Conservation (phyloP, 306 rosid species). For the Malus orientalis region DNA sequence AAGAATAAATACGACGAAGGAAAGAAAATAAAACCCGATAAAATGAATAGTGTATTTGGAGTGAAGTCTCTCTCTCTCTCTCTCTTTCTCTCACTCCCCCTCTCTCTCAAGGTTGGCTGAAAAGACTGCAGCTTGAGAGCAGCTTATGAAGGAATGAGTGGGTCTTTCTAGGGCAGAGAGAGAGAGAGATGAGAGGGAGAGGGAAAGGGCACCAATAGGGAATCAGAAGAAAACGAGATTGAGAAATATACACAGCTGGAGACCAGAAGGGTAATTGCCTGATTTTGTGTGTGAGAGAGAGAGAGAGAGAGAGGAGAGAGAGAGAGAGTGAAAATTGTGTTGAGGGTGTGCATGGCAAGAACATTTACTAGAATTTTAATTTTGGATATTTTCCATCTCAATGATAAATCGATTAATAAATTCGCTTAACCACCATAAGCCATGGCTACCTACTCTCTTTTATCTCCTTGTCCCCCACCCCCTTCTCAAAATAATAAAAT, state of each 20-base stretch:
- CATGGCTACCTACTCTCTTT: background rate
- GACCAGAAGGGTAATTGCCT: slow-evolving; percentile 20
- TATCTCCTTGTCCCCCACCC: background rate
- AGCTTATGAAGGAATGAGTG: slow-evolving; percentile 62
- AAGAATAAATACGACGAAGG: slow-evolving; percentile 15
- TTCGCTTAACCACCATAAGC: background rate
- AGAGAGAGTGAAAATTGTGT: background rate
- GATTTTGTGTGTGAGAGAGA: slow-evolving; percentile 4
- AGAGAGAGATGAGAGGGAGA: slow-evolving; percentile 17
- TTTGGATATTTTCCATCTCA: background rate
- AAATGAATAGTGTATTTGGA: slow-evolving; percentile 5
- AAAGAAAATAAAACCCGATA: slow-evolving; percentile 22
- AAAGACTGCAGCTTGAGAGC: slow-evolving; percentile 39
- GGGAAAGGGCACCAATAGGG: slow-evolving; percentile 18
- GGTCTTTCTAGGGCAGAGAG: slow-evolving; percentile 54
- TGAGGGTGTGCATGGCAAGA: background rate
- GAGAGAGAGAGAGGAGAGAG: background rate
- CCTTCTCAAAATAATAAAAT: too few relatives aligned
- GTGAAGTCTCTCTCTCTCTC: background rate
- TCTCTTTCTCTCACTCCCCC: slow-evolving; percentile 12
- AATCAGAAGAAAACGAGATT: slow-evolving; percentile 23
- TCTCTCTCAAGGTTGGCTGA: slow-evolving; percentile 30
- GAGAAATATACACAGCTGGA: slow-evolving; percentile 17
- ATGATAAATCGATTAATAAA: background rate
- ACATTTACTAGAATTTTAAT: background rate